phyloP scores from a whole-genome alignment of 306 rosid species.

The Sphenostylis stenocarpa region DNA sequence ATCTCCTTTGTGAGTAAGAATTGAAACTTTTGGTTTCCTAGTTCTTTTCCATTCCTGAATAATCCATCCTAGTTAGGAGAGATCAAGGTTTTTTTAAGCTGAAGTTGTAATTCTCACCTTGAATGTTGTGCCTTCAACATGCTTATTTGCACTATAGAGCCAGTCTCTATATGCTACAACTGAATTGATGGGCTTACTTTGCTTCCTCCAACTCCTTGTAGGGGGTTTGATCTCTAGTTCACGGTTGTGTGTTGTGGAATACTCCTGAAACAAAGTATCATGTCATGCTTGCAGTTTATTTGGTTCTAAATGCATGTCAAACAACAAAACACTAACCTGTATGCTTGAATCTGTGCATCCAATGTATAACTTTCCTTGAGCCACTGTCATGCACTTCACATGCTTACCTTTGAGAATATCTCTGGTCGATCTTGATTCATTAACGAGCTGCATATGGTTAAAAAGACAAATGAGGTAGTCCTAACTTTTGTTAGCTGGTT shows the following conservation, averaged over 20 bases:
- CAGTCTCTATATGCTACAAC: slow-evolving; percentile 63
- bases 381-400: slow-evolving; percentile 53
- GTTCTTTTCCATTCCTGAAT: slow-evolving; percentile 70
- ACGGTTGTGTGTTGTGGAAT: slow-evolving; percentile 53
- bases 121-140: slow-evolving; percentile 61
- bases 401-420: slow-evolving; percentile 53
- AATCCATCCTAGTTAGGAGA: slow-evolving; percentile 36
- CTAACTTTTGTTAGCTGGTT: not conserved
- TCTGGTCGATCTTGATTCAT: slow-evolving; percentile 51
- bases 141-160: slow-evolving; percentile 66
- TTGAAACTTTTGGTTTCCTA: slow-evolving; percentile 51
- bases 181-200: slow-evolving; percentile 59
- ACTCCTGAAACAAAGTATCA: slow-evolving; percentile 52
- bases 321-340: slow-evolving; percentile 48
- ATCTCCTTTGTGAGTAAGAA: slow-evolving; percentile 57
- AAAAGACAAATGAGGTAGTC: not conserved
- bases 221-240: slow-evolving; percentile 71
- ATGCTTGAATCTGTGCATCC: slow-evolving; percentile 84
- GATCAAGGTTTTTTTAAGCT: not conserved
- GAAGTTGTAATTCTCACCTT: slow-evolving; percentile 50
- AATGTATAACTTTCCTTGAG: slow-evolving; percentile 63
- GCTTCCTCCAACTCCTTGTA: slow-evolving; percentile 65
- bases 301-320: slow-evolving; percentile 10
- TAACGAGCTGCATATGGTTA: slow-evolving; percentile 45
- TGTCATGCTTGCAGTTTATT: slow-evolving; percentile 16